These are phyloP conservation scores for Ambrosiella xylebori DNA, from an alignment of 2,329 filamentous ascomycete genomes.

Conservation along the genomic window DNA sequence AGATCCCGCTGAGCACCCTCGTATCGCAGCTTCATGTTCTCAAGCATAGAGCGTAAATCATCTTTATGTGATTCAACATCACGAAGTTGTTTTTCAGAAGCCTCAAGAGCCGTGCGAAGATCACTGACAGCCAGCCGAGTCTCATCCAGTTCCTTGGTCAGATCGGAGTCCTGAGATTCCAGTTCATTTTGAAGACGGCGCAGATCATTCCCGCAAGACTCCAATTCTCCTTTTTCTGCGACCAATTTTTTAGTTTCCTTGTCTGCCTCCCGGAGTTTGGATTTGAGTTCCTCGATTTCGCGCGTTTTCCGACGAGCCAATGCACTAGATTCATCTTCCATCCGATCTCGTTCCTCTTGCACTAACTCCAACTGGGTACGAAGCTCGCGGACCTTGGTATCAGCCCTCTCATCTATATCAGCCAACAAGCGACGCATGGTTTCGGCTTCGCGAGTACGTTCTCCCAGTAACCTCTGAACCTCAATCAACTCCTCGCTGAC, in stretches of 20 bases:
- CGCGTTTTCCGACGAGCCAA: slow-evolving; percentile 58
- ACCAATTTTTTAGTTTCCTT: slow-evolving; percentile 52
- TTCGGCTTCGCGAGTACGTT: slow-evolving; percentile 80
- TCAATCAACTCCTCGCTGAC: slow-evolving; percentile 86
- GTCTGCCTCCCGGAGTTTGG: slow-evolving; percentile 65
- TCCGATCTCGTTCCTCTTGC: slow-evolving; percentile 81
- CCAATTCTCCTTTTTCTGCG: slow-evolving; percentile 63
- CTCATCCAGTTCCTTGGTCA: slow-evolving; percentile 57
- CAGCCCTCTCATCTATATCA: slow-evolving; percentile 70
- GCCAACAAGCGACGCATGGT: slow-evolving; percentile 81
- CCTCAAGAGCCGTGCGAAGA: slow-evolving; percentile 65
- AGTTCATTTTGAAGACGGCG: slow-evolving; percentile 57
- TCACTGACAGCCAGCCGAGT: slow-evolving; percentile 60
- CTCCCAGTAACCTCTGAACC: slow-evolving; percentile 67
- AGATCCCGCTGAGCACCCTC: slow-evolving; percentile 62
- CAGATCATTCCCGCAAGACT: slow-evolving; percentile 56
- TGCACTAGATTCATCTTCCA: slow-evolving; percentile 76
- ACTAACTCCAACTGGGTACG: slow-evolving; percentile 74
- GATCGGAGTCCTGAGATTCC: slow-evolving; percentile 50
- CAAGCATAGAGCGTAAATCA: slow-evolving; percentile 57
- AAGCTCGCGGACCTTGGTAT: slow-evolving; percentile 73
- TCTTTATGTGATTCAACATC: slow-evolving; percentile 70
- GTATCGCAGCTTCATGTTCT: slow-evolving; percentile 59
- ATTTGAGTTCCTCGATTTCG: slow-evolving; percentile 74
- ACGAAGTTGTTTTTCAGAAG: slow-evolving; percentile 66